A percentile compares a stretch with the other conserved stretches of the same genome.
Evolutionary conservation across 2,329 filamentous ascomycete genomes (phyloP).

Genomic region (Neocucurbitaria cava): DNA sequence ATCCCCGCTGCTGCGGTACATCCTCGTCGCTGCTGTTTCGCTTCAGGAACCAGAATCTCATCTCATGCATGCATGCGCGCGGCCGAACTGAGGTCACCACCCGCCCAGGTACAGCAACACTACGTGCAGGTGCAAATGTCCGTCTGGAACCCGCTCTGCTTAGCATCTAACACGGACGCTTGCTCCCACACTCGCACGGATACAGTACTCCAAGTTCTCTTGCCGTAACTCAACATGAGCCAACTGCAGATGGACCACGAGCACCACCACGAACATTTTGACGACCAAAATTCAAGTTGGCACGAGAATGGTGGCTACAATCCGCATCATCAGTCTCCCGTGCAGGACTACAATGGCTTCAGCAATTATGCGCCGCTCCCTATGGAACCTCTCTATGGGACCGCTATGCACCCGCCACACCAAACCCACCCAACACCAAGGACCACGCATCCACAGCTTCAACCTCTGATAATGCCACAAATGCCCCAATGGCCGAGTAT

Average conservation of each 20-base stretch:
- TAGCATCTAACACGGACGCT: slow-evolving; percentile 37
- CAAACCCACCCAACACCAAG: slow-evolving; percentile 34
- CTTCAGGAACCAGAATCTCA: slow-evolving; percentile 43
- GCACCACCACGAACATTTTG: slow-evolving; percentile 44
- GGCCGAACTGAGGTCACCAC: slow-evolving; percentile 41
- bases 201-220: slow-evolving; percentile 21
- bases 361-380: slow-evolving; percentile 45
- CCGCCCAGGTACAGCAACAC: slow-evolving; percentile 38
- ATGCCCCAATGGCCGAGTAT: slow-evolving; percentile 52
- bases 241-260: slow-evolving; percentile 53
- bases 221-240: slow-evolving; percentile 44
- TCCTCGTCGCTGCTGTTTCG: slow-evolving; percentile 38
- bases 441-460: slow-evolving; percentile 49
- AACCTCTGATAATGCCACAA: slow-evolving; percentile 49
- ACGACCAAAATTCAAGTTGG: slow-evolving; percentile 45
- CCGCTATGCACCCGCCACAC: slow-evolving; percentile 49
- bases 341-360: slow-evolving; percentile 51
- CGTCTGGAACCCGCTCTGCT: slow-evolving; percentile 31
- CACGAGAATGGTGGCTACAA: slow-evolving; percentile 39
- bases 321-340: slow-evolving; percentile 48
- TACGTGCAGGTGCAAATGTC: slow-evolving; percentile 44
- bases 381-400: slow-evolving; percentile 50
- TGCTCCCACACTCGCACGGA: slow-evolving; percentile 34
- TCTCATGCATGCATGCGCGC: slow-evolving; percentile 50
- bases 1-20: slow-evolving; percentile 32